Evolutionary conservation across 352 stramenopile genomes (phyloP).

Genomic region (Pythium pyrilobum): DNA sequence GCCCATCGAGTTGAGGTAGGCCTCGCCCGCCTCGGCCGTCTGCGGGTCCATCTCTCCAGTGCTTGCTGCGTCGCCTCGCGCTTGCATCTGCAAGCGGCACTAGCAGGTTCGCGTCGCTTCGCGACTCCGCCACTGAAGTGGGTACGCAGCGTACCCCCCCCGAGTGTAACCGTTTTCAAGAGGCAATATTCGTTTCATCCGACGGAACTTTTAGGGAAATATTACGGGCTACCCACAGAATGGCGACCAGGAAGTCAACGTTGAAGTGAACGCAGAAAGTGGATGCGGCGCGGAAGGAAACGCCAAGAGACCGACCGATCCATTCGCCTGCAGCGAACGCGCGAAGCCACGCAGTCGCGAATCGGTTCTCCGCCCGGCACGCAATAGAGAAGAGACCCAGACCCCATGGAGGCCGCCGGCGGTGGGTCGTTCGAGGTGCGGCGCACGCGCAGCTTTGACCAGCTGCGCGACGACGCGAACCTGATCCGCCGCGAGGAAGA

Average conservation of each 20-base stretch:
- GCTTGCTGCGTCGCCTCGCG: slow-evolving; percentile 10
- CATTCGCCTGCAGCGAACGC: neutral
- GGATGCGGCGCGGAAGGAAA: neutral
- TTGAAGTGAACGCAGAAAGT: slow-evolving; percentile 23
- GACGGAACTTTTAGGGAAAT: neutral
- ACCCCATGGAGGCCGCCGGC: neutral
- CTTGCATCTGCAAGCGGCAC: too few relatives aligned
- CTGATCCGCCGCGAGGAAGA: slow-evolving; percentile 18
- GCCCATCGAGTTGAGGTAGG: slow-evolving; percentile 85
- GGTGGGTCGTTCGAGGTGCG: slow-evolving; percentile 22
- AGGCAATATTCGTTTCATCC: too few relatives aligned
- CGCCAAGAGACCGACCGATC: neutral
- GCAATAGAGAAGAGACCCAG: neutral
- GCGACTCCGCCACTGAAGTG: too few relatives aligned
- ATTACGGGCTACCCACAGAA: neutral
- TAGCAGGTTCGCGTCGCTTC: too few relatives aligned
- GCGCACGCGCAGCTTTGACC: slow-evolving; percentile 45
- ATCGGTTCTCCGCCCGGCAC: too few relatives aligned
- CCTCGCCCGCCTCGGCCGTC: slow-evolving; percentile 72
- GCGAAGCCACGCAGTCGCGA: too few relatives aligned
- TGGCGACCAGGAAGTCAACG: slow-evolving; percentile 16
- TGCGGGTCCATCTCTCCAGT: slow-evolving; percentile 46
- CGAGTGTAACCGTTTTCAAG: too few relatives aligned
- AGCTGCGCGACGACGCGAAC: slow-evolving; percentile 24
- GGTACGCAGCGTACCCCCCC: too few relatives aligned